Base-by-base conservation (phyloP, 2,329 filamentous ascomycete species). In the Thelonectria blattea region DNA sequence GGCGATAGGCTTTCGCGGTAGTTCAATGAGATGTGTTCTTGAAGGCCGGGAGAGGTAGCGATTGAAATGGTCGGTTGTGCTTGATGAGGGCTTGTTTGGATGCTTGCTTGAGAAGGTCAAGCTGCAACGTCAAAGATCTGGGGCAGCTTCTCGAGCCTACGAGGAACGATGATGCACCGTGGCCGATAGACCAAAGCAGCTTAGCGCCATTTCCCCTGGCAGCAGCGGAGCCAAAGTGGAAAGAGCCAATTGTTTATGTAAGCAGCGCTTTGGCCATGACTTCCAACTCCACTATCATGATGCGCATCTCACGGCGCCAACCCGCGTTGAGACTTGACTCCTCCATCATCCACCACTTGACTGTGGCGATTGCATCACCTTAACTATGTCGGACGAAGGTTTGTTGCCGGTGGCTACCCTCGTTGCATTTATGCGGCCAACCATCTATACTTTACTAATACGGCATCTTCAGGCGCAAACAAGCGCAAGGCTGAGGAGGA, bases 401-500 rank as follows among this genome's bases (percentile, higher is more conserved):
- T 15, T 30, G 69, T 57, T 41, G 14, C 6, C 1, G 69, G 68
- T n/a, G 30, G 68, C 57, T 43, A 10, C 5, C 1, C 2, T 9
- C 6, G 5, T 0, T 9, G 15, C 17, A 43, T 14, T 3, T 48
- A 15, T 17, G 48, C 18, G 52, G 52, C 5, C 30, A 55, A 12
- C 12, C 18, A 1, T 0, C 22, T 9, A 17, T 14, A 1, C 5
- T 42, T 12, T 54, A 57, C 62, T 68, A 24, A 70, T 58, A 47
- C 14, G 3, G 9, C 3, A 18, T 17, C 12, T 27, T 18, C 61
- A 85, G 84, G 80, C 69, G 81, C 77, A 39, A 93, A 93, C 42
- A 93, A 93, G 81, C 89, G 91, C 75, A 93, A 93, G 77, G 90
- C 90, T 4, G 81, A 80, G 51, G 86, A 90, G 66, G 88, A 90